Percentiles rank a stretch among this genome's conserved stretches.
These are phyloP conservation scores for Saccharomycopsis capsularis DNA, from an alignment of 805 yeast genomes.

Conservation along the genomic window DNA sequence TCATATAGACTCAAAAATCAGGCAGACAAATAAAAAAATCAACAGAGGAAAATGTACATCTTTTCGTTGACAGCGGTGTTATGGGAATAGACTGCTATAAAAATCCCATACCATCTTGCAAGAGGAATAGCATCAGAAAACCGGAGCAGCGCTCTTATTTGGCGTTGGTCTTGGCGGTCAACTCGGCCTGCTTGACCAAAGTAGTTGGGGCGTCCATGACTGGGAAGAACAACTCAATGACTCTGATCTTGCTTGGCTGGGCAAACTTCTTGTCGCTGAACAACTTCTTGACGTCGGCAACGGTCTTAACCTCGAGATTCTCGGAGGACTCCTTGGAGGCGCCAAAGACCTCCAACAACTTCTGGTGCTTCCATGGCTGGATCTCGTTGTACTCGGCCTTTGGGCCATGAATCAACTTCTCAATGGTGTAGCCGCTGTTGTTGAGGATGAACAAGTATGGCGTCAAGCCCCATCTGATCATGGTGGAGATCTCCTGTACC, in stretches of 20 bases:
- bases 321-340: slow-evolving; percentile 40
- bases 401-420: slow-evolving; percentile 52
- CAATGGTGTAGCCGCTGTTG: slow-evolving; percentile 62
- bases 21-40: no score
- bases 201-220: slow-evolving; percentile 57
- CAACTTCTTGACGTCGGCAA: slow-evolving; percentile 42
- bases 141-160: background rate
- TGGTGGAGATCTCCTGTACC: slow-evolving; percentile 56
- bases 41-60: no score
- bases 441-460: slow-evolving; percentile 57
- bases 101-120: no score
- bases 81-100: no score
- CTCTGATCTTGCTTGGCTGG: slow-evolving; percentile 39
- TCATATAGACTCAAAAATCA: no score
- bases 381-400: slow-evolving; percentile 52
- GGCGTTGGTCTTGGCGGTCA: slow-evolving; percentile 42
- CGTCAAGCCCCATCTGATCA: slow-evolving; percentile 45
- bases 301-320: slow-evolving; percentile 37
- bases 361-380: slow-evolving; percentile 53
- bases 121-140: background rate
- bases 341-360: slow-evolving; percentile 45
- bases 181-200: slow-evolving; percentile 60
- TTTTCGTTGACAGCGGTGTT: no score
- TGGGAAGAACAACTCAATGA: slow-evolving; percentile 52
- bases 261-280: slow-evolving; percentile 35